Evolutionary conservation across 2,329 filamentous ascomycete genomes (phyloP), one percentile per base, ranked within the genome.

Genomic region (Cadophora sp.): DNA sequence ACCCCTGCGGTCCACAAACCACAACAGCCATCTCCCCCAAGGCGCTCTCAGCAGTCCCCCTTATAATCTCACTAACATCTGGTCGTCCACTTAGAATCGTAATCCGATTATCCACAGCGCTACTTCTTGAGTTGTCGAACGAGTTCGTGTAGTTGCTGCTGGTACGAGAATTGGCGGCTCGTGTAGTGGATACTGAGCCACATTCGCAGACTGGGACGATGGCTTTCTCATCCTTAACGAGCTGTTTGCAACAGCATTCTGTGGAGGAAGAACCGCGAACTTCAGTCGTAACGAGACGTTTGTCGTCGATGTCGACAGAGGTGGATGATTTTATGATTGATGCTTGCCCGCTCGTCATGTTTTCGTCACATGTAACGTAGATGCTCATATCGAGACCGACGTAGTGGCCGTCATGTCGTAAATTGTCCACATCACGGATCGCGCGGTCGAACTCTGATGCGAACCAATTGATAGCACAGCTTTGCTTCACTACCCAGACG

Each of bases 21-120:
- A 89, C 84, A 0, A 91, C 85, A 0, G 85, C 87, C 37, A 83
- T 88, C 77, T 91, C 89, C 2, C 89, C 89, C 14, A 83, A 76
- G 0, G 88, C 88, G 58, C 83, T 80, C 76, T 91, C 88, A 0
- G 91, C 80, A 0, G 83, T 80, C 58, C 82, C 82, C 31, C 84
- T 80, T 27, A 90, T 85, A 64, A 90, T 81, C 19, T 79, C 80
- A 22, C 79, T 79, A 4, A 84, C 78, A 26, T 82, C 78, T 0
- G 88, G 88, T 4, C 88, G 82, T 11, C 87, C 86, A 2, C 82
- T 79, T 53, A 84, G 70, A 6, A 72, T 50, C 2, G 40, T 1
- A n/a, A 72, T 72, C 22, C 24, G 62, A 26, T 55, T 55, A 55
- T 61, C 50, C 27, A 58, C 29, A 60, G 37, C 27, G 34, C 56